Evolutionary conservation across 148 eudicot species (phyloP).

Genomic region (Arctostaphylos glauca): DNA sequence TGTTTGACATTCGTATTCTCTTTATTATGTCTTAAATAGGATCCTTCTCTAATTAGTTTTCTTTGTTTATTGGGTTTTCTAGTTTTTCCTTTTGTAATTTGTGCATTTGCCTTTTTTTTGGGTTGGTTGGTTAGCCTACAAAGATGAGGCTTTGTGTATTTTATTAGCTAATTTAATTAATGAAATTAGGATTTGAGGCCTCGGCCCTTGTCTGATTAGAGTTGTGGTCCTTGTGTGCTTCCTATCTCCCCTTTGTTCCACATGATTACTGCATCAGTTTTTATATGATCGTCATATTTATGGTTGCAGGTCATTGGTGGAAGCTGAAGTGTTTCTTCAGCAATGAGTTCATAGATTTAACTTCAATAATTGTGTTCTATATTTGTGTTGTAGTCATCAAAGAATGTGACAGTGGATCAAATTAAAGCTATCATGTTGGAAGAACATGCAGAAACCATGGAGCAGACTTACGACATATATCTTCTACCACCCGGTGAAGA

Average conservation of each 20-base stretch:
- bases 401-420: conserved; percentile 55
- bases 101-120: too few relatives aligned
- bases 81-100: too few relatives aligned
- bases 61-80: too few relatives aligned
- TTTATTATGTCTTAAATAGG: too few relatives aligned
- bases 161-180: neutral
- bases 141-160: too few relatives aligned
- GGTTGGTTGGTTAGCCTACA: too few relatives aligned
- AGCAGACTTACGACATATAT: conserved; percentile 88
- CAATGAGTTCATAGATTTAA: neutral
- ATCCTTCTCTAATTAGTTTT: too few relatives aligned
- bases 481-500: conserved; percentile 98
- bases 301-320: neutral
- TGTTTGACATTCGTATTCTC: too few relatives aligned
- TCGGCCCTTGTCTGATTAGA: neutral
- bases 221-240: neutral
- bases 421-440: conserved; percentile 60
- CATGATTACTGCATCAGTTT: neutral
- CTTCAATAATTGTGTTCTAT: conserved; percentile 14
- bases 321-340: neutral
- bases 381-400: conserved; percentile 53
- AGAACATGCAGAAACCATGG: conserved; percentile 47
- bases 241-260: neutral
- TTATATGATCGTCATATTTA: neutral
- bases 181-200: neutral